Percentiles rank a stretch among this genome's conserved stretches.
phyloP scores from a whole-genome alignment of 805 yeast species.

The Danielia oregonensis region DNA sequence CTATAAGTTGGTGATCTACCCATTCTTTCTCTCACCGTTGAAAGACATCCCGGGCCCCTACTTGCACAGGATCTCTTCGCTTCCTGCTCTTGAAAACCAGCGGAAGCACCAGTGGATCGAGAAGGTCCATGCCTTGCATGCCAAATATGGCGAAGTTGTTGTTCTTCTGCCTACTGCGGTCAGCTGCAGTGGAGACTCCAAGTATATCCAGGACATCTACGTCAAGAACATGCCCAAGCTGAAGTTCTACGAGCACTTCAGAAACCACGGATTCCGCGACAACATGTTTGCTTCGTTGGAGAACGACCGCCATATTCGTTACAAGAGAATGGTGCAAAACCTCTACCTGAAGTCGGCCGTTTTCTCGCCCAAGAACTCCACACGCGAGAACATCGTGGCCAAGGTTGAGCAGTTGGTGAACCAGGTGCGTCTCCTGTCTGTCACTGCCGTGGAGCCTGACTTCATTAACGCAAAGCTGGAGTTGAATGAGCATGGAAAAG shows the following conservation, averaged over 20 bases:
- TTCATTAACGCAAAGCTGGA: conserved; percentile 29
- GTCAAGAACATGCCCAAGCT: conserved; percentile 54
- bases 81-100: conserved; percentile 33
- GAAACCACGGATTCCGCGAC: conserved; percentile 47
- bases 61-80: conserved; percentile 42
- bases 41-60: conserved; percentile 57
- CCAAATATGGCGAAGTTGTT: conserved; percentile 58
- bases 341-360: conserved; percentile 35
- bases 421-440: conserved; percentile 26
- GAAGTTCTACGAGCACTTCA: conserved; percentile 55
- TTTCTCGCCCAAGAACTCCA: conserved; percentile 26
- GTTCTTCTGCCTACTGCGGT: conserved; percentile 60
- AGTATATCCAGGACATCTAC: conserved; percentile 53
- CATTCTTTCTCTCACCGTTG: conserved; percentile 48
- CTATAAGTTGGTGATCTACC: conserved; percentile 40
- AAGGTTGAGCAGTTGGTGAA: conserved; percentile 25
- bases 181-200: conserved; percentile 50
- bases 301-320: conserved; percentile 29
- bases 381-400: conserved; percentile 23
- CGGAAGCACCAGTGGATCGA: conserved; percentile 43
- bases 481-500: conserved; percentile 33
- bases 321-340: conserved; percentile 28
- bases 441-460: conserved; percentile 31
- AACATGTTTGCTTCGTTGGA: conserved; percentile 58
- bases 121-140: conserved; percentile 47